Conservation (phyloP, 495 filamentous ascomycete genomes). For the Xylaria bambusicola region DNA sequence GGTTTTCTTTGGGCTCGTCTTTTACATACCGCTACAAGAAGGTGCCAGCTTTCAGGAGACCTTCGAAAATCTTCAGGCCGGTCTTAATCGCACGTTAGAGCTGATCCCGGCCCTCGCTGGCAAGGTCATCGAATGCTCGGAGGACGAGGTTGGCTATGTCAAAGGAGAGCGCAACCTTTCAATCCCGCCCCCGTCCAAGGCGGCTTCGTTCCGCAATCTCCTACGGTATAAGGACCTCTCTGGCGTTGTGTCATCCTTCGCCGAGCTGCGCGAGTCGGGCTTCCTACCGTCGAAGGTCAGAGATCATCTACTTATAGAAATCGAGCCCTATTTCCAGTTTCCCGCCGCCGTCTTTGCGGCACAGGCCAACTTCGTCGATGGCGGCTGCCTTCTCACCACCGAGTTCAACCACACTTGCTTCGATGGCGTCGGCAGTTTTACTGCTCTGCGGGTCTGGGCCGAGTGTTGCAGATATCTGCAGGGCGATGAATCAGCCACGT, state of each 20-base stretch:
- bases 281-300: conserved; percentile 29
- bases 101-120: conserved; percentile 33
- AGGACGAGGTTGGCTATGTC: conserved; percentile 33
- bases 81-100: conserved; percentile 34
- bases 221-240: conserved; percentile 29
- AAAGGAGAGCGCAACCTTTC: conserved; percentile 31
- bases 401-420: conserved; percentile 55
- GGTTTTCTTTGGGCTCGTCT: conserved; percentile 28
- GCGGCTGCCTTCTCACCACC: conserved; percentile 49
- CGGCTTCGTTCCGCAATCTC: conserved; percentile 11
- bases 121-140: conserved; percentile 32
- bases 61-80: conserved; percentile 29
- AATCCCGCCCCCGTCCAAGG: conserved; percentile 22
- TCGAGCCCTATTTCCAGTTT: conserved; percentile 30
- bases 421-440: conserved; percentile 37
- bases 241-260: conserved; percentile 30
- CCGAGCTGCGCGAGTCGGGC: conserved; percentile 25
- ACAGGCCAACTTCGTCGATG: conserved; percentile 41
- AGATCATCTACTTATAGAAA: conserved; percentile 28
- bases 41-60: conserved; percentile 27
- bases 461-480: conserved; percentile 37
- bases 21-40: conserved; percentile 32
- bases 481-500: conserved; percentile 34
- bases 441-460: conserved; percentile 37
- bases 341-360: conserved; percentile 35